Evolutionary conservation across 2,329 filamentous ascomycete genomes (phyloP).

Genomic region (Fusarium gaditjirri): DNA sequence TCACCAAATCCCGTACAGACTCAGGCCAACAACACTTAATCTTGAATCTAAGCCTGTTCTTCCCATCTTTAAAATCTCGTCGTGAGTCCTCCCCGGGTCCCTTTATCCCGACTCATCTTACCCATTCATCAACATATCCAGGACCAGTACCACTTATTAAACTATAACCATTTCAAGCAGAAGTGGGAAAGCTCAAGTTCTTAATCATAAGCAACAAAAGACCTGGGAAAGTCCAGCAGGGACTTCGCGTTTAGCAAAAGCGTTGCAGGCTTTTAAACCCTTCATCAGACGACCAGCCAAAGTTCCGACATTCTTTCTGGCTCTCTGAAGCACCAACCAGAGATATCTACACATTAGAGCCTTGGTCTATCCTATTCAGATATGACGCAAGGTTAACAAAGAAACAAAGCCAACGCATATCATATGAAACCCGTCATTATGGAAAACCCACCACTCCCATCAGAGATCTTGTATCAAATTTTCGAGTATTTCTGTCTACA

Average conservation of each 20-base stretch:
- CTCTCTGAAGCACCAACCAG: background rate
- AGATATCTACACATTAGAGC: background rate
- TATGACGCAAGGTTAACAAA: background rate
- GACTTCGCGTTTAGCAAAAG: background rate
- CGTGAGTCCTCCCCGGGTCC: background rate
- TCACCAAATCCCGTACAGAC: background rate
- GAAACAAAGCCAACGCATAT: background rate
- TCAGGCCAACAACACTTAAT: background rate
- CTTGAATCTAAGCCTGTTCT: background rate
- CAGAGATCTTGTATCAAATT: background rate
- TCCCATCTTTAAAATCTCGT: background rate
- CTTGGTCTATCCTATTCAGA: background rate
- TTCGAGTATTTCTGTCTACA: conserved; percentile 19
- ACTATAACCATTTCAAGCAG: background rate
- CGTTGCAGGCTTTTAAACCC: no score
- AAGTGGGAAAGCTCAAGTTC: background rate
- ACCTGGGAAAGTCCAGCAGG: background rate
- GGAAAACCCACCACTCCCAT: background rate
- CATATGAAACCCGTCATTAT: background rate
- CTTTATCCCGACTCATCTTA: background rate
- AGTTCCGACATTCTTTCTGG: background rate
- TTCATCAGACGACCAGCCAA: background rate
- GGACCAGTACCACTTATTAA: background rate
- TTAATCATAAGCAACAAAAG: background rate
- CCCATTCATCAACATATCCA: no score